phyloP scores from a whole-genome alignment of 1,284 basidiomycete species.

The Vanrija humicola region DNA sequence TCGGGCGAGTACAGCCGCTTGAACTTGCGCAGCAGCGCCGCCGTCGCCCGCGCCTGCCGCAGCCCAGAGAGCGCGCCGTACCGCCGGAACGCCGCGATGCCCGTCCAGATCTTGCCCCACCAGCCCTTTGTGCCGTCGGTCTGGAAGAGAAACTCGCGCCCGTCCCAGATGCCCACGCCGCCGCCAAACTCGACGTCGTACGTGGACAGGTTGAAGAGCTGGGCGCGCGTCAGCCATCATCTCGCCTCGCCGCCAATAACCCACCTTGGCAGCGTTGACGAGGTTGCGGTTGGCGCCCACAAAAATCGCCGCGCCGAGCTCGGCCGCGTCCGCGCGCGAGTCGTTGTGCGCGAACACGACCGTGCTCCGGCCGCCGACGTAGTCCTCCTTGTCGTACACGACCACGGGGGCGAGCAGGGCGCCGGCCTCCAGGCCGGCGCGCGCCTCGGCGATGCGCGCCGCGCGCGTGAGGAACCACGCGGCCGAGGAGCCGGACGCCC shows the following conservation, averaged over 20 bases:
- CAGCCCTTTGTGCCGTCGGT: constrained; percentile 55
- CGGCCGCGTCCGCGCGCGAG: constrained; percentile 60
- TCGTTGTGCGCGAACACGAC: constrained; percentile 73
- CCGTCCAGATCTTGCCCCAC: constrained; percentile 55
- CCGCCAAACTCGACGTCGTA: constrained; percentile 52
- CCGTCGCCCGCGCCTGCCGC: constrained; percentile 53
- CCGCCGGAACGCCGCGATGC: constrained; percentile 66
- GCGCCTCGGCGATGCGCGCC: constrained; percentile 60
- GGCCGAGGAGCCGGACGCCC: constrained; percentile 76
- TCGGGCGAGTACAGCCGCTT: constrained; percentile 33
- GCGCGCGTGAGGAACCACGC: constrained; percentile 72
- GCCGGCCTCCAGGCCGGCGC: constrained; percentile 54
- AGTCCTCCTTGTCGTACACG: constrained; percentile 69
- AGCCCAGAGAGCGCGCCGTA: constrained; percentile 73
- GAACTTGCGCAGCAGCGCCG: constrained; percentile 26
- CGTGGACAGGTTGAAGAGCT: constrained; percentile 69
- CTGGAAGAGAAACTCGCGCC: constrained; percentile 63
- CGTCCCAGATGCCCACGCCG: constrained; percentile 57
- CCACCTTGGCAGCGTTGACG: constrained; percentile 72
- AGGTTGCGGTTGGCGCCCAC: constrained; percentile 76
- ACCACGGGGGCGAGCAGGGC: constrained; percentile 64
- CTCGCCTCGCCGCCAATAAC: constrained; percentile 49
- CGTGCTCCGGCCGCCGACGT: constrained; percentile 78
- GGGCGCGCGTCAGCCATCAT: no score
- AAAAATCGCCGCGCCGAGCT: constrained; percentile 84